Conservation (phyloP, 2,329 filamentous ascomycete species). For the Cercospora janseana region DNA sequence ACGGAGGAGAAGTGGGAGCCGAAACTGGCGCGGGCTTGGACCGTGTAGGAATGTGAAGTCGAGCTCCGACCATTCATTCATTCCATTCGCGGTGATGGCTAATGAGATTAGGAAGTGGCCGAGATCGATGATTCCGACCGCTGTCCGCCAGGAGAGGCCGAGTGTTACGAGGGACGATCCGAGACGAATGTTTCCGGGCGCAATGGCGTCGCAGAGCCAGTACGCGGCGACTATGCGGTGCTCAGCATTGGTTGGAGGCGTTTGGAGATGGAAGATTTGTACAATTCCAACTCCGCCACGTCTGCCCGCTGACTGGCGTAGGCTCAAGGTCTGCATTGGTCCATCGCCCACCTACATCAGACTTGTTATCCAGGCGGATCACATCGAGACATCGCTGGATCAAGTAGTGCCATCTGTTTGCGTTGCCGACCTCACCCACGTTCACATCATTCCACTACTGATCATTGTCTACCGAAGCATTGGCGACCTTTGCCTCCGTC, state of each 20-base stretch:
- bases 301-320: no score
- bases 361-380: no score
- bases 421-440: no score
- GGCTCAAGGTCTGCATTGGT: no score
- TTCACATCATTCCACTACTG: no score
- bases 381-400: no score
- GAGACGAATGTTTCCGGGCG: slow-evolving; percentile 24
- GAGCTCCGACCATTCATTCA: slow-evolving; percentile 31
- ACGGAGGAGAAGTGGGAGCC: slow-evolving; percentile 32
- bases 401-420: no score
- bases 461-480: no score
- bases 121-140: slow-evolving; percentile 26
- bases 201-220: slow-evolving; percentile 30
- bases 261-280: no score
- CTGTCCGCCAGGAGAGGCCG: slow-evolving; percentile 25
- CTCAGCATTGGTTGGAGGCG: not conserved
- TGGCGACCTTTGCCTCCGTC: no score
- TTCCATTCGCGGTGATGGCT: slow-evolving; percentile 24
- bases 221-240: slow-evolving; percentile 23
- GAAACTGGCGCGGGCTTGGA: slow-evolving; percentile 32
- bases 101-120: slow-evolving; percentile 25
- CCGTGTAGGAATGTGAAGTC: slow-evolving; percentile 34
- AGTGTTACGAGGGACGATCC: slow-evolving; percentile 27
- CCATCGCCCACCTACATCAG: no score
- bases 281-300: no score